These are phyloP conservation scores for Alloascoidea hylecoeti DNA, from an alignment of 805 yeast species.

Conservation along the genomic window DNA sequence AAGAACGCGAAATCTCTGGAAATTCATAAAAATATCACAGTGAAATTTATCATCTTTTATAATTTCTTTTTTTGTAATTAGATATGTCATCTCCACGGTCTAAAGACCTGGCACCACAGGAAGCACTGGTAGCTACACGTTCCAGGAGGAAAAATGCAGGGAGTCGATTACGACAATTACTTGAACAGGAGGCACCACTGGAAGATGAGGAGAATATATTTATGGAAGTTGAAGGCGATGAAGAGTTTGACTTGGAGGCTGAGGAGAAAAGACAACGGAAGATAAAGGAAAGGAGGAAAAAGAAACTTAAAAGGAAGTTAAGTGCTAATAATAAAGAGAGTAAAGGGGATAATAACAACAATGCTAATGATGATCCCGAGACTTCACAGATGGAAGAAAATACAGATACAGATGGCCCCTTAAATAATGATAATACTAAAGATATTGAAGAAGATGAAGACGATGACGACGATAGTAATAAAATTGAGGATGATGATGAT, in stretches of 20 bases:
- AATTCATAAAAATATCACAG: no score
- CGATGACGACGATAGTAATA: conserved; percentile 4
- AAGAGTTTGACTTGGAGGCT: conserved; percentile 20
- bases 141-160: conserved; percentile 84
- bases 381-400: no score
- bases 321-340: conserved; percentile 5
- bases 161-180: conserved; percentile 55
- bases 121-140: conserved; percentile 61
- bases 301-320: not conserved
- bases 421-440: conserved; percentile 4
- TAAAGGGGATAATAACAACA: conserved; percentile 11
- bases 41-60: no score
- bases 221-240: conserved; percentile 24
- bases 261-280: conserved; percentile 8
- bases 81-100: no score
- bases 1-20: no score
- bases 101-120: no score
- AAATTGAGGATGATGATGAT: conserved; percentile 22
- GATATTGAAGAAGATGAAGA: conserved; percentile 3
- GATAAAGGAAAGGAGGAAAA: conserved; percentile 3
- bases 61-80: no score
- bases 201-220: conserved; percentile 44
- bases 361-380: conserved; percentile 11
- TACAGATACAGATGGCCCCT: conserved; percentile 10
- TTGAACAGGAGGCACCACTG: conserved; percentile 55